Conservation (phyloP, 306 rosid genomes). For the Glycine tomentella region DNA sequence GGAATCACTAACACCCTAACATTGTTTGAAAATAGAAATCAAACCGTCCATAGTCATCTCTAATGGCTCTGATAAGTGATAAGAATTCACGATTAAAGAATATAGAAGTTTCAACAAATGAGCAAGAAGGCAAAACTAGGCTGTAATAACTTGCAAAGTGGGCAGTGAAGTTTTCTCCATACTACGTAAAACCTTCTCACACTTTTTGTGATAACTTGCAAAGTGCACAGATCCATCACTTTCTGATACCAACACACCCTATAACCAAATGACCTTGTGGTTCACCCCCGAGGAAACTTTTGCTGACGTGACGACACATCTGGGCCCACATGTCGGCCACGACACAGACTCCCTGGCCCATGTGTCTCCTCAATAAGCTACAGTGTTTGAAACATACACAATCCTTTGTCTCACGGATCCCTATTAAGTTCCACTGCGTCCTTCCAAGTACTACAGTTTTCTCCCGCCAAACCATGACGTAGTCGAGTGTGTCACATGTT, state of each 20-base stretch:
- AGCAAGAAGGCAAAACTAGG: background rate
- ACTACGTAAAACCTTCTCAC: background rate
- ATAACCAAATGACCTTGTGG: background rate
- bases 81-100: background rate
- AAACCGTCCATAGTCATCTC: background rate
- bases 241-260: constrained; percentile 45
- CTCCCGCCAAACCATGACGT: constrained; percentile 16
- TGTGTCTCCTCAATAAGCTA: constrained; percentile 24
- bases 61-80: background rate
- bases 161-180: background rate
- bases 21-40: background rate
- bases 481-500: constrained; percentile 32
- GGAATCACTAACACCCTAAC: background rate
- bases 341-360: constrained; percentile 35
- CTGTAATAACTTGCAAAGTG: background rate
- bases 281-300: background rate
- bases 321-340: constrained; percentile 55
- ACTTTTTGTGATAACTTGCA: too few relatives aligned
- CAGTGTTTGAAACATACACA: constrained; percentile 34
- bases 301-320: constrained; percentile 52
- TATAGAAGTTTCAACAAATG: background rate
- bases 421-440: too few relatives aligned
- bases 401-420: constrained; percentile 16
- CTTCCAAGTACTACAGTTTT: constrained; percentile 25
- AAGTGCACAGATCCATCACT: constrained; percentile 6